phyloP scores from a whole-genome alignment of 176 grass and related monocot species.

The Microstegium vimineum region DNA sequence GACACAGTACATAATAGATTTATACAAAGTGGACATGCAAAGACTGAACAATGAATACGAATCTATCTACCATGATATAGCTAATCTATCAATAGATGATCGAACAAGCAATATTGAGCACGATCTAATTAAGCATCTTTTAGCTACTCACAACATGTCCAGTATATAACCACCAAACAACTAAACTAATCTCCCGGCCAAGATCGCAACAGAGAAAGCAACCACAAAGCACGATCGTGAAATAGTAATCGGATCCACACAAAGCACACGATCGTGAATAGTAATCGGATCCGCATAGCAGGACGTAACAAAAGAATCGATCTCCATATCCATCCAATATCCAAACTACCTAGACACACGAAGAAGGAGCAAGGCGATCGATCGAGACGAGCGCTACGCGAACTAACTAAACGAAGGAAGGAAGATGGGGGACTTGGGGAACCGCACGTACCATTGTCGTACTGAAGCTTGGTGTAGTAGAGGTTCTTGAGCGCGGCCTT shows the following conservation, averaged over 20 bases:
- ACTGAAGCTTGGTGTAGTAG: not conserved
- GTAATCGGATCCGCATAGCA: too few species aligned
- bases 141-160: too few species aligned
- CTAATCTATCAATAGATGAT: too few species aligned
- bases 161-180: not conserved
- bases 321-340: too few species aligned
- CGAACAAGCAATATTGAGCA: not conserved
- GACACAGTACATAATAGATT: not conserved
- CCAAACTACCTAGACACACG: too few species aligned
- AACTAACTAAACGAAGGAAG: not conserved
- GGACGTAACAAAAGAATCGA: too few species aligned
- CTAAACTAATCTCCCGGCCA: not conserved
- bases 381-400: not conserved
- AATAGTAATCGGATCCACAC: too few species aligned
- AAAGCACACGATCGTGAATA: too few species aligned
- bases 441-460: not conserved
- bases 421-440: not conserved
- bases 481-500: not conserved
- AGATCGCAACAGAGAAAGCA: not conserved
- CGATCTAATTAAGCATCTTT: not conserved
- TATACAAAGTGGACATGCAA: not conserved
- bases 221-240: not conserved
- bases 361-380: not conserved
- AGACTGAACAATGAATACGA: not conserved
- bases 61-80: not conserved